Conservation (phyloP, 208 protist genomes). For the Leishmania turanica region DNA sequence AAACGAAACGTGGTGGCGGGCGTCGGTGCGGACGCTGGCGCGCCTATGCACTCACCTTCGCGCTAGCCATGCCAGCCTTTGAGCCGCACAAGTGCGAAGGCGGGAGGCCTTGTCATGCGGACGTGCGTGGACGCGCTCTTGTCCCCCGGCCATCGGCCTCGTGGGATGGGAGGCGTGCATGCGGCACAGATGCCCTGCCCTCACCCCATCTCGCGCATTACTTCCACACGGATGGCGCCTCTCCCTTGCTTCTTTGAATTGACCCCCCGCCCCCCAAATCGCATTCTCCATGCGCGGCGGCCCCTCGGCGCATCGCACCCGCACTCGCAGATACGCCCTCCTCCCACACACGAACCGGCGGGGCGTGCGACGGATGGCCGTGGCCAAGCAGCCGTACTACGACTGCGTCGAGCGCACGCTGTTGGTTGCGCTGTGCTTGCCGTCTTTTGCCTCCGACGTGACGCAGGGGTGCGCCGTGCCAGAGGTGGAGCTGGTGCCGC, state of each 20-base stretch:
- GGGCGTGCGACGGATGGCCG: neutral
- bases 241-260: neutral
- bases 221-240: neutral
- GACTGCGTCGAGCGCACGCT: constrained; percentile 93
- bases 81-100: neutral
- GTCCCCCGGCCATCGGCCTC: neutral
- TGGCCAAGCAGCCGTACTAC: constrained; percentile 88
- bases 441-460: constrained; percentile 95
- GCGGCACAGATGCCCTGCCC: neutral
- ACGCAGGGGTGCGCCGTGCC: constrained; percentile 98
- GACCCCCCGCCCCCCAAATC: neutral
- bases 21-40: neutral
- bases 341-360: neutral
- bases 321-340: neutral
- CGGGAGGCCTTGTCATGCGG: neutral
- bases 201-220: neutral
- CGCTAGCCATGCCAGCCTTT: neutral
- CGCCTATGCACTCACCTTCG: neutral
- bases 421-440: constrained; percentile 95
- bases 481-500: constrained; percentile 93
- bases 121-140: neutral
- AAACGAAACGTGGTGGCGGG: neutral
- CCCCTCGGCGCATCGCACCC: neutral
- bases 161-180: neutral
- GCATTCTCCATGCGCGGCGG: neutral